Percentiles rank a stretch among this genome's conserved stretches.
Conservation (phyloP, 139 green algal genomes). For the Closterium sp. region DNA sequence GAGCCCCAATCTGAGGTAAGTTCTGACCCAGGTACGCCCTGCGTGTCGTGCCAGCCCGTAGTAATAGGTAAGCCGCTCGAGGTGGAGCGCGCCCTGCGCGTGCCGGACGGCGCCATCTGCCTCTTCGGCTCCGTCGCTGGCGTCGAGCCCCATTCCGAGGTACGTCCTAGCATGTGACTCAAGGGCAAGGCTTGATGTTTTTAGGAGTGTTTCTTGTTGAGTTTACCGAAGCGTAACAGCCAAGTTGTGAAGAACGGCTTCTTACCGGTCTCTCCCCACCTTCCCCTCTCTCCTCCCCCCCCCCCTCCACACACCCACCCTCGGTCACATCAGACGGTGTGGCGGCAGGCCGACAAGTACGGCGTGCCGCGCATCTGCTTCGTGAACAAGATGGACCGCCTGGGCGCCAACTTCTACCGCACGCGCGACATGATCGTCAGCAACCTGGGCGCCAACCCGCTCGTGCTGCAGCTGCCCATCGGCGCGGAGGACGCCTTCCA, state of each 20-base stretch:
- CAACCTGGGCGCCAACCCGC: slow-evolving; percentile 86
- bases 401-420: slow-evolving; percentile 95
- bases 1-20: slow-evolving; percentile 87
- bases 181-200: no score
- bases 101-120: slow-evolving; percentile 93
- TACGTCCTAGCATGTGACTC: no score
- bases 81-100: slow-evolving; percentile 95
- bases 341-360: slow-evolving; percentile 98
- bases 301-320: no score
- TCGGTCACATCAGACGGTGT: no score
- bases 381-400: slow-evolving; percentile 99
- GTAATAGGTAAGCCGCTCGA: no score
- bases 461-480: slow-evolving; percentile 82
- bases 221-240: no score
- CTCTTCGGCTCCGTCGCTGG: slow-evolving; percentile 94
- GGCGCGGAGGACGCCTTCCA: slow-evolving; percentile 89
- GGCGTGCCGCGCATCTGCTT: slow-evolving; percentile 94
- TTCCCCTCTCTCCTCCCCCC: no score
- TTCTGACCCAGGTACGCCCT: no score
- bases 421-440: slow-evolving; percentile 52
- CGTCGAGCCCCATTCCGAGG: slow-evolving; percentile 92
- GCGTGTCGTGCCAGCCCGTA: no score
- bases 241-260: no score
- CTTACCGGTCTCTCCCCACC: no score
- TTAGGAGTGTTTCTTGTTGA: no score